phyloP scores from a whole-genome alignment of 2,329 filamentous ascomycete species.

The Exutisphaerella laricina region DNA sequence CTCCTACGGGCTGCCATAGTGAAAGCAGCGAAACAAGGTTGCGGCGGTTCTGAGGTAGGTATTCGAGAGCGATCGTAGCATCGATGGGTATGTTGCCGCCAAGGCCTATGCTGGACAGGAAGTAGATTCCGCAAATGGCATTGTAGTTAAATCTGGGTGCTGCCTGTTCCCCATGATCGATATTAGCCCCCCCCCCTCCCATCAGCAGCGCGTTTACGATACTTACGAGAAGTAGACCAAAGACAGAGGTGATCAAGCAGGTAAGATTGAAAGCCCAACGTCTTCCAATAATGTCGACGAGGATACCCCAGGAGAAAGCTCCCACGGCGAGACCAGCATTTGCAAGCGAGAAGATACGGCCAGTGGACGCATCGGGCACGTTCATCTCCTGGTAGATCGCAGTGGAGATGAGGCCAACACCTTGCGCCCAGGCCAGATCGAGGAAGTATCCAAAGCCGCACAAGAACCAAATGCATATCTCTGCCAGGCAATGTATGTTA shows the following conservation, averaged over 20 bases:
- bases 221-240: constrained; percentile 49
- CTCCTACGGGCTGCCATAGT: constrained; percentile 52
- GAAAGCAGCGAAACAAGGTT: constrained; percentile 51
- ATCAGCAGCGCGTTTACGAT: constrained; percentile 28
- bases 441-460: constrained; percentile 53
- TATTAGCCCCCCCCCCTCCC: too few species aligned
- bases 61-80: constrained; percentile 52
- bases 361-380: constrained; percentile 41
- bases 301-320: constrained; percentile 51
- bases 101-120: constrained; percentile 41
- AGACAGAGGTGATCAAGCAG: constrained; percentile 50
- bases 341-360: constrained; percentile 46
- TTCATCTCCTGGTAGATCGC: constrained; percentile 54
- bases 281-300: constrained; percentile 51
- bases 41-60: constrained; percentile 48
- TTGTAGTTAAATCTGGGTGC: constrained; percentile 1
- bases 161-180: too few species aligned
- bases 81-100: constrained; percentile 53
- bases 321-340: constrained; percentile 49
- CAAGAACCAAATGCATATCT: constrained; percentile 47
- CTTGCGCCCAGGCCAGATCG: constrained; percentile 55
- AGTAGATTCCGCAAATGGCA: constrained; percentile 5
- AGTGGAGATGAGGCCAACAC: constrained; percentile 50
- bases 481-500: too few species aligned
- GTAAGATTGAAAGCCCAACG: constrained; percentile 56